These are phyloP conservation scores for Cordyceps fumosorosea DNA, from an alignment of 2,329 filamentous ascomycete genomes.

Conservation along the genomic window DNA sequence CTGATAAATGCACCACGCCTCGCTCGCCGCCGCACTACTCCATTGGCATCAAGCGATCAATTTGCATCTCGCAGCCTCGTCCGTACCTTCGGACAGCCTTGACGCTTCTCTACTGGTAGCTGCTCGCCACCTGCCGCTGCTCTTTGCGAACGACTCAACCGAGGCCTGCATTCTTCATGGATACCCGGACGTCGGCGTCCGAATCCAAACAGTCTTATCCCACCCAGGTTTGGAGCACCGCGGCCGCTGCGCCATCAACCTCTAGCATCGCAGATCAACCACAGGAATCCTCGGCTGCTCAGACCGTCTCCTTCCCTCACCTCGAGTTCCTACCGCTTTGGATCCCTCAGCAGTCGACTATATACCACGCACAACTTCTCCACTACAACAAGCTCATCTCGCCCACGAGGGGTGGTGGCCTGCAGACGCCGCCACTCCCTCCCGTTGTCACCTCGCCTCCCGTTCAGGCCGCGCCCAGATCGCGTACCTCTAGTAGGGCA, in stretches of 20 bases:
- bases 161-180: conserved; percentile 26
- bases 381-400: conserved; percentile 62
- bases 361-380: conserved; percentile 56
- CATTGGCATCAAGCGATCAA: not conserved
- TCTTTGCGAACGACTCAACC: not conserved
- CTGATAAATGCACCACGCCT: not conserved
- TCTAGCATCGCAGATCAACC: conserved; percentile 25
- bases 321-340: conserved; percentile 51
- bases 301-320: conserved; percentile 30
- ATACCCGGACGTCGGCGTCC: conserved; percentile 31
- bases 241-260: conserved; percentile 9
- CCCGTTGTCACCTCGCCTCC: conserved; percentile 49
- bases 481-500: conserved; percentile 54
- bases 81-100: not conserved
- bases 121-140: conserved; percentile 5
- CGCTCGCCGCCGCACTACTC: not conserved
- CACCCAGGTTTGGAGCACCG: conserved; percentile 10
- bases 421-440: conserved; percentile 50
- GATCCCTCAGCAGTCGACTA: conserved; percentile 51
- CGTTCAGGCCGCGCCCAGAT: conserved; percentile 49
- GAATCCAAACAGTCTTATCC: conserved; percentile 34
- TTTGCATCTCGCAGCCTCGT: conserved; percentile 7
- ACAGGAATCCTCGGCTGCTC: conserved; percentile 26
- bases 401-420: conserved; percentile 47
- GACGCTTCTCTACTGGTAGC: not conserved